Evolutionary conservation across 2,329 filamentous ascomycete genomes (phyloP), one percentile per base, ranked within the genome.

Genomic region (Davidsoniella neocaledoniae): DNA sequence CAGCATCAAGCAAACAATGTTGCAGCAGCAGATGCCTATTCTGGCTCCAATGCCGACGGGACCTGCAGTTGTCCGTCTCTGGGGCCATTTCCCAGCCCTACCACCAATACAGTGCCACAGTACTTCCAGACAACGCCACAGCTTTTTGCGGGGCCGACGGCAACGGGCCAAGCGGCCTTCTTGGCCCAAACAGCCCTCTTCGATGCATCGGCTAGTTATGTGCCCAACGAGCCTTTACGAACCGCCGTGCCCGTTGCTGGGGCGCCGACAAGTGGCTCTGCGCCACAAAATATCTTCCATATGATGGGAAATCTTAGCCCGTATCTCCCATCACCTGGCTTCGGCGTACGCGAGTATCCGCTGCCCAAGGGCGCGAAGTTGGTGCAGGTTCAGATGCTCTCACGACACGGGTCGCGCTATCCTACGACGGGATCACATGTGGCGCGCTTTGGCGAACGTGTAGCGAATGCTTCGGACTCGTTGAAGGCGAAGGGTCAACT

Each of bases 351-450:
- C 14, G 83, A 88, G 62, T 83, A 81, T 57, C 69, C 81, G 2
- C 61, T 85, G 14, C 83, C 81, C 1, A 61, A 67, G 5, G 81
- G 77, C 10, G 74, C 81, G 0, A 77, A 81, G 52, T 82, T 86
- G 46, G 68, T 79, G 25, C 80, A 84, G 65, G 66, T 87, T 17
- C 73, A 74, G 65, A 80, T 86, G 77, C 67, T 86, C 4, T 81
- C 79, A 10, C 75, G 83, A 1, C 83, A 87, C 59, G 83, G 83
- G 7, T 72, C 80, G 38, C 72, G 83, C 12, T 88, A 87, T 61
- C 83, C 83, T 0, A 83, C 82, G 2, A 66, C 67, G 2, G 71
- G 71, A 0, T 69, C 74, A 33, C 72, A 73, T 26, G 73, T 81
- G 8, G 63, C 67, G 16, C 58, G 59, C 1, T 72, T 81, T 39